Evolutionary conservation across 2,329 filamentous ascomycete genomes (phyloP).

Genomic region (Atkinsonella hypoxylon): DNA sequence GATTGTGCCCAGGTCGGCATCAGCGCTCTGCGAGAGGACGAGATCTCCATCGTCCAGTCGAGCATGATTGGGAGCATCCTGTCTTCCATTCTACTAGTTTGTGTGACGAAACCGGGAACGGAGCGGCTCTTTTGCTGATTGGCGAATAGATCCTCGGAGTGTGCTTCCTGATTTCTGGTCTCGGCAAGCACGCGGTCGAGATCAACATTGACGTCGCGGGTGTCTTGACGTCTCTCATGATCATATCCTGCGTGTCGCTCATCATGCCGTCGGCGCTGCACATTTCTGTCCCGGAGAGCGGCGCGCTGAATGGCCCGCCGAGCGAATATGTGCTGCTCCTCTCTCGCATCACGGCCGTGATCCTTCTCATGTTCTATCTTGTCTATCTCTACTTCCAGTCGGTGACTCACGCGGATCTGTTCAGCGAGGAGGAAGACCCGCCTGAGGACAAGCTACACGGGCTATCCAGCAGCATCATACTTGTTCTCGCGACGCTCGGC

Average conservation of each 20-base stretch:
- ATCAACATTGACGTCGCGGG: slow-evolving; percentile 9
- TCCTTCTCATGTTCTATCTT: slow-evolving; percentile 8
- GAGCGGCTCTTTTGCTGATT: background rate
- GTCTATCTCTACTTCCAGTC: slow-evolving; percentile 10
- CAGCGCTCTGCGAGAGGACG: slow-evolving; percentile 5
- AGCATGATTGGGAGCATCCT: slow-evolving; percentile 11
- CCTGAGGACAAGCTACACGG: slow-evolving; percentile 7
- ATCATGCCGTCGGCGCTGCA: slow-evolving; percentile 9
- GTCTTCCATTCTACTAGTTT: slow-evolving; percentile 5
- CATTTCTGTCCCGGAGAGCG: slow-evolving; percentile 3
- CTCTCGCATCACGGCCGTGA: slow-evolving; percentile 8
- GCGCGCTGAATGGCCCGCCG: background rate
- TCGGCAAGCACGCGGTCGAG: slow-evolving; percentile 7
- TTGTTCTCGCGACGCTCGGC: slow-evolving; percentile 9
- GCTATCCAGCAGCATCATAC: slow-evolving; percentile 8
- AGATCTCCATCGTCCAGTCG: slow-evolving; percentile 9
- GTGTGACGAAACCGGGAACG: too few relatives aligned
- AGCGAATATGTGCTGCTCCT: slow-evolving; percentile 7
- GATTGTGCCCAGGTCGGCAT: slow-evolving; percentile 3
- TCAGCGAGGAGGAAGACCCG: slow-evolving; percentile 6
- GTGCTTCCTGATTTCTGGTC: slow-evolving; percentile 9
- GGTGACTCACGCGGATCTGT: slow-evolving; percentile 9
- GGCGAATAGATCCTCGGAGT: slow-evolving; percentile 7
- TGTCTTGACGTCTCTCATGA: slow-evolving; percentile 10
- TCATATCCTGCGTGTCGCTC: slow-evolving; percentile 10